Evolutionary conservation across 257 asterid genomes (phyloP).

Genomic region (Fraxinus pennsylvanica): DNA sequence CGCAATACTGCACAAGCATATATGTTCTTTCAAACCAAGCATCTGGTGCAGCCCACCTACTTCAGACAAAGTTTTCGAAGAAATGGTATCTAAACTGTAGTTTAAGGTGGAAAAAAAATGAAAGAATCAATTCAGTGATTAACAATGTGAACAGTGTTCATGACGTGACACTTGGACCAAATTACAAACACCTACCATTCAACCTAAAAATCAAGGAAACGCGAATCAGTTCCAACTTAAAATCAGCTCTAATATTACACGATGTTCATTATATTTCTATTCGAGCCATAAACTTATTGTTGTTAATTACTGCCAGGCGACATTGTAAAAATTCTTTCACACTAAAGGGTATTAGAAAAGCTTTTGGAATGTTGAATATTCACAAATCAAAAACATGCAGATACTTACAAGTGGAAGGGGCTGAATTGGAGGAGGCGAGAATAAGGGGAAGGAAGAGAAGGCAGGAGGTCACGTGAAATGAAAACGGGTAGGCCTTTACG

Average conservation of each 20-base stretch:
- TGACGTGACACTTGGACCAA: constrained; percentile 12
- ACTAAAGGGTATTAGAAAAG: neutral
- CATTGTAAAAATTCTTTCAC: neutral
- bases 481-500: constrained; percentile 84
- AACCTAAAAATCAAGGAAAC: neutral
- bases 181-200: constrained; percentile 30
- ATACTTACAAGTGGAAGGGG: constrained; percentile 78
- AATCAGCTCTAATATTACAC: neutral
- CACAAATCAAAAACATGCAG: neutral
- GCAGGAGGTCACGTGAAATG: constrained; percentile 85
- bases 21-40: constrained; percentile 43
- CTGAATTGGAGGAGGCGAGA: constrained; percentile 74
- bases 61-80: constrained; percentile 58
- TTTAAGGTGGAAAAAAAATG: neutral
- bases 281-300: neutral
- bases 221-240: neutral
- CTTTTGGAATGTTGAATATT: neutral
- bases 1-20: constrained; percentile 82
- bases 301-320: neutral
- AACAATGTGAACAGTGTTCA: neutral
- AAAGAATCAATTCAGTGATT: neutral
- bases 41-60: constrained; percentile 77
- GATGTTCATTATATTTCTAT: neutral
- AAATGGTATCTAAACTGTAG: constrained; percentile 70
- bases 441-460: constrained; percentile 74